phyloP scores from a whole-genome alignment of 306 rosid species.

The Sindora glabra region DNA sequence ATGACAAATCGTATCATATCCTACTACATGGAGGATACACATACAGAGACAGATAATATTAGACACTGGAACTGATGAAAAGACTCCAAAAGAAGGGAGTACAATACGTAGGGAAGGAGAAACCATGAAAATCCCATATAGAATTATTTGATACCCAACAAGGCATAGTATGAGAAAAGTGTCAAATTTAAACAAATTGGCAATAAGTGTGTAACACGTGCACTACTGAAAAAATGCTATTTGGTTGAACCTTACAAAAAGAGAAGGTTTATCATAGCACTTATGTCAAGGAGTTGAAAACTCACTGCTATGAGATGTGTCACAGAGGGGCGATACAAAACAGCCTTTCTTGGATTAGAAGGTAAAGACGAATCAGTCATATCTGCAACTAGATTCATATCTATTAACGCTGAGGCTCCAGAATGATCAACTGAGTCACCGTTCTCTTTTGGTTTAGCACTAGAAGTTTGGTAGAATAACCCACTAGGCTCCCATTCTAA shows the following conservation, averaged over 20 bases:
- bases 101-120: slow-evolving; percentile 2
- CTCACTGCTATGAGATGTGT: slow-evolving; percentile 94
- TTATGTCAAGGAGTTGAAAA: slow-evolving; percentile 6
- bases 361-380: slow-evolving; percentile 81
- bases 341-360: slow-evolving; percentile 87
- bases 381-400: slow-evolving; percentile 77
- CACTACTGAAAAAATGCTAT: background rate
- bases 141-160: background rate
- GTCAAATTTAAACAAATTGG: background rate
- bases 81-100: background rate
- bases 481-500: slow-evolving; percentile 98
- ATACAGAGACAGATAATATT: background rate
- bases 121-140: slow-evolving; percentile 1
- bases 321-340: slow-evolving; percentile 81
- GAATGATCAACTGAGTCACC: slow-evolving; percentile 65
- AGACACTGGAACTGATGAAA: background rate
- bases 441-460: slow-evolving; percentile 53
- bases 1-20: background rate
- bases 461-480: slow-evolving; percentile 60
- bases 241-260: background rate
- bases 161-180: background rate
- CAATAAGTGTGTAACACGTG: slow-evolving; percentile 8
- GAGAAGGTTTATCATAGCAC: background rate
- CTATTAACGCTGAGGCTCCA: slow-evolving; percentile 79
- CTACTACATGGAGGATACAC: background rate